These are phyloP conservation scores for Meyerozyma guilliermondii DNA, from an alignment of 1,139 yeast genomes.

Conservation along the genomic window DNA sequence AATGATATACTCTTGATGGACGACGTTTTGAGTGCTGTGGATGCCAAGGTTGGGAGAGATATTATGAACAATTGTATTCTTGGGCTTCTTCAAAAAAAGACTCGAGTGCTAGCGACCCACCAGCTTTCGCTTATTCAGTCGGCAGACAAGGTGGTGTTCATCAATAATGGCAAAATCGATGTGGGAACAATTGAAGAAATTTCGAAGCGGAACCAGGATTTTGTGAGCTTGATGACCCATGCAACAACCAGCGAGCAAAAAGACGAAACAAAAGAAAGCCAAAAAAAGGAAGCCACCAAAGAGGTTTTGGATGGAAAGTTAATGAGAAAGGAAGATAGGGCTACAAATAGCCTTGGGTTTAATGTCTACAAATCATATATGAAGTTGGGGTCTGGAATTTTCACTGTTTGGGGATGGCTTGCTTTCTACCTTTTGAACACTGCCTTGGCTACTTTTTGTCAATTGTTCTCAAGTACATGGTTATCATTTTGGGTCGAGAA, in stretches of 20 bases:
- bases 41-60: slow-evolving; percentile 36
- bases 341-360: slow-evolving; percentile 32
- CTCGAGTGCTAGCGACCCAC: slow-evolving; percentile 35
- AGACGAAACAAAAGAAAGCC: slow-evolving; percentile 10
- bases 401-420: neutral
- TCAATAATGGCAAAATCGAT: slow-evolving; percentile 31
- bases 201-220: slow-evolving; percentile 17
- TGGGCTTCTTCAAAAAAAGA: slow-evolving; percentile 24
- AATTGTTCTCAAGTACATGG: slow-evolving; percentile 3
- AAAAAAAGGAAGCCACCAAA: slow-evolving; percentile 4
- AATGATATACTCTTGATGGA: slow-evolving; percentile 31
- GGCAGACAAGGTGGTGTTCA: slow-evolving; percentile 29
- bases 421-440: neutral
- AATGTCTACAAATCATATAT: slow-evolving; percentile 5
- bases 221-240: slow-evolving; percentile 25
- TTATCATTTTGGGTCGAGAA: slow-evolving; percentile 4
- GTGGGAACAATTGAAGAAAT: slow-evolving; percentile 28
- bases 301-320: neutral
- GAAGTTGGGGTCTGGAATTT: slow-evolving; percentile 2
- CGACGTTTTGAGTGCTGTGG: slow-evolving; percentile 42
- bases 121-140: slow-evolving; percentile 28
- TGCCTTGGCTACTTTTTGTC: neutral
- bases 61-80: slow-evolving; percentile 26
- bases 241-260: slow-evolving; percentile 6
- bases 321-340: slow-evolving; percentile 7